Evolutionary conservation across 164 flowering plant genomes (phyloP).

Genomic region (Piper longum): DNA sequence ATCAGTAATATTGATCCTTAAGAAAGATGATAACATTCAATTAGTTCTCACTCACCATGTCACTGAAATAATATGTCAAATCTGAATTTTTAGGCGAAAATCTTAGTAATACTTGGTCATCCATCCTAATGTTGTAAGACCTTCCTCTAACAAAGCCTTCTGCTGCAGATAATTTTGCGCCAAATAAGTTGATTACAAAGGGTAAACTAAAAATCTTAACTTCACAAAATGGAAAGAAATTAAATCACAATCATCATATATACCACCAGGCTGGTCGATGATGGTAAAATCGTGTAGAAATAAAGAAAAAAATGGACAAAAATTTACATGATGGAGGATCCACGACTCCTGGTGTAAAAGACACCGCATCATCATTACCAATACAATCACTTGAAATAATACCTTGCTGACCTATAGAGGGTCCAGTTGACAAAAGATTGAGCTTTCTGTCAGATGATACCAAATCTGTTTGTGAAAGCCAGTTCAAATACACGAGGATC

Average conservation of each 20-base stretch:
- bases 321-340: conserved; percentile 73
- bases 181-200: conserved; percentile 27
- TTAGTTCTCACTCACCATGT: conserved; percentile 36
- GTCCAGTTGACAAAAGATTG: conserved; percentile 15
- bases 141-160: conserved; percentile 91
- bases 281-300: not conserved
- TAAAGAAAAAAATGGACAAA: conserved; percentile 12
- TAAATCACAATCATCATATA: too few species aligned
- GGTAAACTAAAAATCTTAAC: not conserved
- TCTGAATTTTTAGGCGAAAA: conserved; percentile 93
- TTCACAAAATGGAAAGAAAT: not conserved
- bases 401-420: conserved; percentile 38
- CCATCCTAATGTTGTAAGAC: conserved; percentile 91
- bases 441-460: conserved; percentile 20
- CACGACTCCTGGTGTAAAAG: conserved; percentile 29
- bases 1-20: not conserved
- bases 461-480: conserved; percentile 20
- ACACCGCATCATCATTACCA: conserved; percentile 34
- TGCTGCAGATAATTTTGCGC: conserved; percentile 63
- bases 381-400: conserved; percentile 21
- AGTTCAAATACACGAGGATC: not conserved
- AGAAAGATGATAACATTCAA: not conserved
- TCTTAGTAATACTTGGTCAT: conserved; percentile 84
- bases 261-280: too few species aligned
- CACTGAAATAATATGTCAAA: conserved; percentile 84